These are phyloP conservation scores for Elaeis oleifera DNA, from an alignment of 202 grass and related monocot species.

Conservation along the genomic window DNA sequence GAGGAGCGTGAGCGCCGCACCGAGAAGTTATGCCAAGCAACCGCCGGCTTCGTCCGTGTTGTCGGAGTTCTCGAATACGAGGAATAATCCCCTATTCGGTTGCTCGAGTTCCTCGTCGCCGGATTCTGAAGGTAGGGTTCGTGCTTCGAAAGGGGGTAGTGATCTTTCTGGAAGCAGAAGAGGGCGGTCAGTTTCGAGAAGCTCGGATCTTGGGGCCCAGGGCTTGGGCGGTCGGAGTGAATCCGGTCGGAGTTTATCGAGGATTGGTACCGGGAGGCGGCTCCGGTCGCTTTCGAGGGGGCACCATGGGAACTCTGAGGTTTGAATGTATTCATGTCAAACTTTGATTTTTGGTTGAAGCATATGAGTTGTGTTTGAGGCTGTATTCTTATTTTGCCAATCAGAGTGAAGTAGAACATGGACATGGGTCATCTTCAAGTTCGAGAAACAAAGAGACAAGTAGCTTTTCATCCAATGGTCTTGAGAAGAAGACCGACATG, in stretches of 20 bases:
- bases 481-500: background rate
- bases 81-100: constrained; percentile 66
- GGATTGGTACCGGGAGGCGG: constrained; percentile 2
- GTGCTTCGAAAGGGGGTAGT: background rate
- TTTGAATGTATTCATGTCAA: constrained; percentile 8
- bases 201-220: background rate
- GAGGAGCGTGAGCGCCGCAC: constrained; percentile 45
- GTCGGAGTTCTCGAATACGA: constrained; percentile 36
- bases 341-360: constrained; percentile 4
- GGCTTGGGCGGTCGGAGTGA: constrained; percentile 16
- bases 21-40: constrained; percentile 4
- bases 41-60: constrained; percentile 6
- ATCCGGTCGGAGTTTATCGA: constrained; percentile 31
- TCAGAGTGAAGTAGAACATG: constrained; percentile 21
- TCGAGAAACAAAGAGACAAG: background rate
- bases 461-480: background rate
- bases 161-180: constrained; percentile 18
- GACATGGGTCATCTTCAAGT: constrained; percentile 2
- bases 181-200: constrained; percentile 15
- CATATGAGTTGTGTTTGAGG: background rate
- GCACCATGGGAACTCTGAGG: constrained; percentile 1
- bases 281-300: background rate
- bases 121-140: background rate
- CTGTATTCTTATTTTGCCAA: constrained; percentile 2
- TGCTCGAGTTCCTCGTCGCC: constrained; percentile 31